Conservation (phyloP, 208 protist species). For the Trypanosoma mega region DNA sequence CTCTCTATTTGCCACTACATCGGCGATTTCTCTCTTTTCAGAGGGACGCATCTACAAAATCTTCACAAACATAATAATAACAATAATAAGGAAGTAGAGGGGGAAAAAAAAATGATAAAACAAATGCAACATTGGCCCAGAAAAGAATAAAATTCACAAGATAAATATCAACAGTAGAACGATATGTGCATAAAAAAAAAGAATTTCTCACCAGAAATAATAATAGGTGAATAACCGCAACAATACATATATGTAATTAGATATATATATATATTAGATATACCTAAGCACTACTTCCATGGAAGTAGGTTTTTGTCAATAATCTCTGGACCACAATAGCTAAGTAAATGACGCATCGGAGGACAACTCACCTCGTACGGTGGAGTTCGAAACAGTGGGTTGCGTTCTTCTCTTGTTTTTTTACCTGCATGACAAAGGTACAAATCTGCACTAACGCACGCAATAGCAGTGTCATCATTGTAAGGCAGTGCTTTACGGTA, state of each 20-base stretch:
- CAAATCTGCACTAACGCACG: constrained; percentile 24
- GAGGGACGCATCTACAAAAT: constrained; percentile 16
- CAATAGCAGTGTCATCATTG: constrained; percentile 15
- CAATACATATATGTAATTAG: constrained; percentile 7
- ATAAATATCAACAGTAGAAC: constrained; percentile 1
- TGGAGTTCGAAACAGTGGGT: constrained; percentile 21
- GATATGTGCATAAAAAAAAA: neutral
- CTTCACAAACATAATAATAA: neutral
- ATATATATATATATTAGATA: constrained; percentile 16
- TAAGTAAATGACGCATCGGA: constrained; percentile 17
- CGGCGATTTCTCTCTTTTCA: neutral
- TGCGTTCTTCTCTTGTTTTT: constrained; percentile 14
- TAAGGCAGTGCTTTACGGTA: constrained; percentile 23
- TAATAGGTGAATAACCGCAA: neutral
- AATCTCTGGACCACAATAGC: constrained; percentile 25
- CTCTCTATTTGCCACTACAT: constrained; percentile 34
- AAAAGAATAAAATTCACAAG: constrained; percentile 15
- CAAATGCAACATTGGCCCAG: neutral
- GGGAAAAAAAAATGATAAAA: constrained; percentile 21
- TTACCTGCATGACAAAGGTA: constrained; percentile 27
- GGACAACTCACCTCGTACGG: constrained; percentile 30
- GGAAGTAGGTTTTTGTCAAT: constrained; percentile 20
- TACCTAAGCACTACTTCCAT: constrained; percentile 22
- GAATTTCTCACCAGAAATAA: neutral
- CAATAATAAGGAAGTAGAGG: constrained; percentile 14